phyloP scores from a whole-genome alignment of 768 basidiomycete genomes.

The Psilocybe tampanensis region DNA sequence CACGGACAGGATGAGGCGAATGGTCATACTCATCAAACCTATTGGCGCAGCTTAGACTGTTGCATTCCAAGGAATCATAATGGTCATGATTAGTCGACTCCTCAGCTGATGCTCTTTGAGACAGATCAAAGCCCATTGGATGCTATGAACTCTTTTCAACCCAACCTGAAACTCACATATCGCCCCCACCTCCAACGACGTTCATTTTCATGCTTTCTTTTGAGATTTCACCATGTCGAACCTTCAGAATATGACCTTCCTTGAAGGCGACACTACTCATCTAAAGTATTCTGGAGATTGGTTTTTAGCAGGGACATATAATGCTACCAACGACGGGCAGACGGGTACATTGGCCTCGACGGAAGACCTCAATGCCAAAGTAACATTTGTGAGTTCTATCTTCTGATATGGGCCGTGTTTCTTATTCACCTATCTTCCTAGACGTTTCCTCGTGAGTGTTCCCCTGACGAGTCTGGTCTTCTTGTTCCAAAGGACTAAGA shows the following conservation, averaged over 20 bases:
- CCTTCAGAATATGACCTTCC: constrained; percentile 23
- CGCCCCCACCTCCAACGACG: no score
- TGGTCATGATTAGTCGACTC: no score
- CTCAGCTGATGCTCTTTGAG: no score
- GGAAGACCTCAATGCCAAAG: constrained; percentile 24
- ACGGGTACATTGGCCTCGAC: constrained; percentile 30
- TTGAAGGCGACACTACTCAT: constrained; percentile 23
- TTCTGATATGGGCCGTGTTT: neutral
- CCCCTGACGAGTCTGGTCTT: neutral
- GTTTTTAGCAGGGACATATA: constrained; percentile 26
- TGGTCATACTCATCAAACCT: no score
- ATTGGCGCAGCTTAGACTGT: no score
- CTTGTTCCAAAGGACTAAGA: neutral
- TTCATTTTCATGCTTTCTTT: no score
- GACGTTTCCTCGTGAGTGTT: constrained; percentile 19
- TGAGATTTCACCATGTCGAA: constrained; percentile 6
- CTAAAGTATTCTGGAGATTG: constrained; percentile 24
- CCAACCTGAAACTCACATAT: no score
- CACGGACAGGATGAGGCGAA: no score
- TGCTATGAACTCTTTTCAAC: no score
- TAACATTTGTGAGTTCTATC: constrained; percentile 30
- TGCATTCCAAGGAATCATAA: no score
- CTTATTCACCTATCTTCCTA: neutral
- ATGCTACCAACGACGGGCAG: constrained; percentile 27
- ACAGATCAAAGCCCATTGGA: no score